Percentiles rank a stretch among this genome's conserved stretches.
phyloP scores from a whole-genome alignment of 805 yeast genomes.

The Saccharomyces paradoxus region DNA sequence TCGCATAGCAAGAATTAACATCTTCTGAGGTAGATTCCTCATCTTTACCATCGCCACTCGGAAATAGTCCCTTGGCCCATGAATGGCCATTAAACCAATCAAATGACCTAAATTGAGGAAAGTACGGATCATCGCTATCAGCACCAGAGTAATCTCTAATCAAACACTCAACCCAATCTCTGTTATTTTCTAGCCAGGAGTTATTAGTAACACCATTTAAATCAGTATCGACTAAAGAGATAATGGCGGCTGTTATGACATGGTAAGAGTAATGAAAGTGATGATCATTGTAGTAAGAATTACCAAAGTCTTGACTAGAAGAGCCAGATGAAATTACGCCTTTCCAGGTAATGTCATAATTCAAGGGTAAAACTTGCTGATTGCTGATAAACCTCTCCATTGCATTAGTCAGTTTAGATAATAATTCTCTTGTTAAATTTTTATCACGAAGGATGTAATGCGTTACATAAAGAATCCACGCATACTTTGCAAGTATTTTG shows the following conservation, averaged over 20 bases:
- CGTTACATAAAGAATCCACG: conserved; percentile 70
- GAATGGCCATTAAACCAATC: conserved; percentile 77
- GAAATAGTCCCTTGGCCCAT: conserved; percentile 67
- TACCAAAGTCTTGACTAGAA: conserved; percentile 59
- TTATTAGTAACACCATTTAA: conserved; percentile 8
- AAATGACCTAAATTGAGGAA: conserved; percentile 61
- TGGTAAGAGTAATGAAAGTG: conserved; percentile 74
- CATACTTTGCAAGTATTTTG: conserved; percentile 81
- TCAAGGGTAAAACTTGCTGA: conserved; percentile 61
- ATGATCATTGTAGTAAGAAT: conserved; percentile 64
- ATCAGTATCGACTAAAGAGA: conserved; percentile 46
- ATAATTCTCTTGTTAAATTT: conserved; percentile 40
- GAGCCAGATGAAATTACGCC: conserved; percentile 68
- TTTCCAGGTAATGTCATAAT: conserved; percentile 71
- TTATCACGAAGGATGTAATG: conserved; percentile 56
- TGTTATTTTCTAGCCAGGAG: conserved; percentile 42
- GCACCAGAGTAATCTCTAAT: conserved; percentile 66
- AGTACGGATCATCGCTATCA: conserved; percentile 41
- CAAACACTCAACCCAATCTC: conserved; percentile 47
- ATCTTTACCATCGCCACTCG: conserved; percentile 68
- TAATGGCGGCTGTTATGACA: conserved; percentile 60
- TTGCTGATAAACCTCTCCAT: conserved; percentile 62
- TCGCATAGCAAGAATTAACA: conserved; percentile 60
- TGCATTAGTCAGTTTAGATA: conserved; percentile 58
- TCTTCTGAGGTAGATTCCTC: conserved; percentile 72